These are phyloP conservation scores for Prunus yedoensis DNA, from an alignment of 331 rosid species.

Conservation along the genomic window DNA sequence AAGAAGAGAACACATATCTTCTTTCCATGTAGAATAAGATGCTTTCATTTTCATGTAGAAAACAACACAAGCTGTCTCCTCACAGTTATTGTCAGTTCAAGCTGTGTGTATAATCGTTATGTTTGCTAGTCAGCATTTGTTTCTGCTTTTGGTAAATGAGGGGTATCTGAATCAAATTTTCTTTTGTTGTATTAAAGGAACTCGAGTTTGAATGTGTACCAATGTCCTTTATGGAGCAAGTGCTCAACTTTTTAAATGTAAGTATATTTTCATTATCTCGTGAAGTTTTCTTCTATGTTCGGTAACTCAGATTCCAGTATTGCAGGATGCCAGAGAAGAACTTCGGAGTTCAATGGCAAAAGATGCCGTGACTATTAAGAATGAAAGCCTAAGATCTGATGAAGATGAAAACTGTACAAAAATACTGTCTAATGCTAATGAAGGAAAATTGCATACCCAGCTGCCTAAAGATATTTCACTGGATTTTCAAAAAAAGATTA, in stretches of 20 bases:
- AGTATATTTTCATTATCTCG: conserved; percentile 30
- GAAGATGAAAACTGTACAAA: conserved; percentile 38
- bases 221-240: conserved; percentile 83
- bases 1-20: background rate
- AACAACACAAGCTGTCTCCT: background rate
- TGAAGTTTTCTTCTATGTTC: conserved; percentile 16
- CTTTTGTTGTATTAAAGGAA: conserved; percentile 45
- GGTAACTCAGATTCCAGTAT: conserved; percentile 5
- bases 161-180: conserved; percentile 21
- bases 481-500: conserved; percentile 93
- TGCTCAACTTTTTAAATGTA: conserved; percentile 78
- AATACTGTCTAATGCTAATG: conserved; percentile 27
- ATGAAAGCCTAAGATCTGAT: conserved; percentile 63
- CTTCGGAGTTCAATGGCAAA: conserved; percentile 87
- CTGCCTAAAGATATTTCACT: conserved; percentile 47
- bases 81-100: background rate
- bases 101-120: background rate
- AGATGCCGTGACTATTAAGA: conserved; percentile 68
- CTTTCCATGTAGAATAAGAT: background rate
- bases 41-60: background rate
- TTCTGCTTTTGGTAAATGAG: background rate
- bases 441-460: conserved; percentile 30
- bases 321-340: conserved; percentile 83
- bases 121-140: background rate
- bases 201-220: conserved; percentile 90